A percentile compares a stretch with the other conserved stretches of the same genome.
phyloP scores from a whole-genome alignment of 129 eudicot species.

The Lactuca sativa region DNA sequence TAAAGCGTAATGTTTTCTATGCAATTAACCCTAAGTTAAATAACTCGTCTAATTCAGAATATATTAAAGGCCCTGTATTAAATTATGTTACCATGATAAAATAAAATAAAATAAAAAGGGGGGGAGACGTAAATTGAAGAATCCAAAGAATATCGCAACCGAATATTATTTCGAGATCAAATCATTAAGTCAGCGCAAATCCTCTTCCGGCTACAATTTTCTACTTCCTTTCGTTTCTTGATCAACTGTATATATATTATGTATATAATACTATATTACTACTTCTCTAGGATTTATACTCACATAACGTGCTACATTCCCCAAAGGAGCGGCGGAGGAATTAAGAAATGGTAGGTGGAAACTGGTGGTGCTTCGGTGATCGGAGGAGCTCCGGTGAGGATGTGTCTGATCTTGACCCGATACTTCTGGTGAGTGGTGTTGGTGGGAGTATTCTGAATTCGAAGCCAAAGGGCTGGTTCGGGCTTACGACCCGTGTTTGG shows the following conservation, averaged over 20 bases:
- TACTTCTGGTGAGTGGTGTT: conserved; percentile 70
- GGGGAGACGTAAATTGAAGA: neutral
- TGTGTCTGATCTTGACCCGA: conserved; percentile 65
- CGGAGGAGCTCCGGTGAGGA: conserved; percentile 39
- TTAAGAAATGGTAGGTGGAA: conserved; percentile 34
- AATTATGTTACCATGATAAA: too few relatives aligned
- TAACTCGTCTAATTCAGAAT: too few relatives aligned
- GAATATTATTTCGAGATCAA: neutral
- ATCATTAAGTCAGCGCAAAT: neutral
- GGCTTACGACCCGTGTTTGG: conserved; percentile 71
- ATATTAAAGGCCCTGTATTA: too few relatives aligned
- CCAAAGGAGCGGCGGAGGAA: conserved; percentile 1
- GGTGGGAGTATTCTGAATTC: conserved; percentile 79
- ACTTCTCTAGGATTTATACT: conserved; percentile 2
- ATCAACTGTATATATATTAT: neutral
- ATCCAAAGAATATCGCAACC: neutral
- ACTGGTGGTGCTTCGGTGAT: conserved; percentile 45
- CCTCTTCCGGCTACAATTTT: neutral
- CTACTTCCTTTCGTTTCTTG: neutral
- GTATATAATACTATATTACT: neutral
- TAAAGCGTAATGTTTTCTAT: too few relatives aligned
- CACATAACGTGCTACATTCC: conserved; percentile 20
- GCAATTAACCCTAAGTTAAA: too few relatives aligned
- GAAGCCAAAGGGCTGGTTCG: conserved; percentile 46
- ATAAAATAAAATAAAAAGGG: too few relatives aligned